Evolutionary conservation across 176 grass and related monocot genomes (phyloP).

Genomic region (Dactylis glomerata): DNA sequence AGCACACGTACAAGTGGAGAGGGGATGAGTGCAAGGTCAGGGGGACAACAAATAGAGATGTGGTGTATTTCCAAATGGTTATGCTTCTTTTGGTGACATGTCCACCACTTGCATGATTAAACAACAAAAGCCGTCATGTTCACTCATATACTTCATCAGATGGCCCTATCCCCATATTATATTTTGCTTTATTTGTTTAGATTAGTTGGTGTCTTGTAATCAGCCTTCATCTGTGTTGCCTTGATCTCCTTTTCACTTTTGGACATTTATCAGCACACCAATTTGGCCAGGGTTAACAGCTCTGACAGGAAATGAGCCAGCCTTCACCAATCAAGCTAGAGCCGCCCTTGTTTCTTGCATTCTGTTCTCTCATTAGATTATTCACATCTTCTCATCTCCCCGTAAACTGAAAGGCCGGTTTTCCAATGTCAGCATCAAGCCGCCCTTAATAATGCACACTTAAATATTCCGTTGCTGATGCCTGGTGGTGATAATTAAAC

Average conservation of each 20-base stretch:
- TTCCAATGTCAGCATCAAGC: constrained; percentile 18
- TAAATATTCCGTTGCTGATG: constrained; percentile 29
- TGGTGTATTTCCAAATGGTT: constrained; percentile 19
- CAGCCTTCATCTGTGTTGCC: constrained; percentile 40
- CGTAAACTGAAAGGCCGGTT: constrained; percentile 28
- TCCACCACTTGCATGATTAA: constrained; percentile 43
- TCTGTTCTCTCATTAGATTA: constrained; percentile 40
- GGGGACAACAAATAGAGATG: constrained; percentile 20
- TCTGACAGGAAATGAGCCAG: constrained; percentile 19
- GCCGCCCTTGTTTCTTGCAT: constrained; percentile 36
- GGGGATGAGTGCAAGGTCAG: constrained; percentile 16
- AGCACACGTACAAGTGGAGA: constrained; percentile 29
- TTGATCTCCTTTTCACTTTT: constrained; percentile 32
- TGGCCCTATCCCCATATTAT: constrained; percentile 30
- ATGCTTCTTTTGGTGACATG: constrained; percentile 36
- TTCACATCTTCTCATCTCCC: constrained; percentile 19
- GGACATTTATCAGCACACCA: constrained; percentile 20
- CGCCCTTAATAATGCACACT: constrained; percentile 37
- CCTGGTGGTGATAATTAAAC: constrained; percentile 26
- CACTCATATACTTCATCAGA: constrained; percentile 39
- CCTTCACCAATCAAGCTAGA: constrained; percentile 37
- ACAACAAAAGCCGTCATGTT: constrained; percentile 26
- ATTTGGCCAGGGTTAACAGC: constrained; percentile 21
- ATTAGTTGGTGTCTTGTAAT: constrained; percentile 36
- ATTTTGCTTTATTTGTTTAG: constrained; percentile 42